Conservation (phyloP, 495 filamentous ascomycete genomes). For the Recurvomyces mirabilis region DNA sequence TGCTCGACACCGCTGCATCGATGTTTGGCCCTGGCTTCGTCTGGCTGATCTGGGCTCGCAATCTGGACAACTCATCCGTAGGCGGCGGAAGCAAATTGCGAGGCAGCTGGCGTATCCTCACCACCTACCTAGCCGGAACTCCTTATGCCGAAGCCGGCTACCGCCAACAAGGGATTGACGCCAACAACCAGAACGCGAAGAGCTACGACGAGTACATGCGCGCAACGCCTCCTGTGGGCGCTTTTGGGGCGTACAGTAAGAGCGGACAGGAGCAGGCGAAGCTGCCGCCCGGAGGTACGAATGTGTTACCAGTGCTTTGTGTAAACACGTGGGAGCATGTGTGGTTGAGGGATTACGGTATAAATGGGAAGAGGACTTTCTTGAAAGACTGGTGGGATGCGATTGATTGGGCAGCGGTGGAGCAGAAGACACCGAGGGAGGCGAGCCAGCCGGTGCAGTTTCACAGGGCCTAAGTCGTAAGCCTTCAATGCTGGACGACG, state of each 20-base stretch:
- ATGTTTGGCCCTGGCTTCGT: conserved; percentile 98
- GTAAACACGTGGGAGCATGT: conserved; percentile 96
- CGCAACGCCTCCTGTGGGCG: conserved; percentile 28
- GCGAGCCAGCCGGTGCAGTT: background rate
- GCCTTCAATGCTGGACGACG: background rate
- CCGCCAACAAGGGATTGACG: conserved; percentile 66
- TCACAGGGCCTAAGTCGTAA: background rate
- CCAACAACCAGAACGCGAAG: conserved; percentile 51
- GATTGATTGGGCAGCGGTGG: conserved; percentile 73
- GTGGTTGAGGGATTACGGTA: conserved; percentile 75
- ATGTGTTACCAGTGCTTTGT: conserved; percentile 67
- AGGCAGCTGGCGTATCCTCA: conserved; percentile 56
- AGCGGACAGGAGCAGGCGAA: conserved; percentile 11
- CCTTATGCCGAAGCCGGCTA: conserved; percentile 78
- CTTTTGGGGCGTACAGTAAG: conserved; percentile 33
- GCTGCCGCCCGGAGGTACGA: conserved; percentile 55
- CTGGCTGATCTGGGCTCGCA: conserved; percentile 59
- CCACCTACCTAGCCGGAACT: conserved; percentile 83
- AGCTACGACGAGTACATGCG: conserved; percentile 3
- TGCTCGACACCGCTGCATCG: conserved; percentile 67
- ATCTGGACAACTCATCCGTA: conserved; percentile 17
- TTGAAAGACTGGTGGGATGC: conserved; percentile 73
- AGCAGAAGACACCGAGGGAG: conserved; percentile 1
- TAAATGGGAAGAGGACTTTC: conserved; percentile 66
- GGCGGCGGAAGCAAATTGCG: conserved; percentile 26